Evolutionary conservation across 106 monocot species (phyloP), one percentile per base, ranked within the genome.

Genomic region (Phalaenopsis aphrodite): DNA sequence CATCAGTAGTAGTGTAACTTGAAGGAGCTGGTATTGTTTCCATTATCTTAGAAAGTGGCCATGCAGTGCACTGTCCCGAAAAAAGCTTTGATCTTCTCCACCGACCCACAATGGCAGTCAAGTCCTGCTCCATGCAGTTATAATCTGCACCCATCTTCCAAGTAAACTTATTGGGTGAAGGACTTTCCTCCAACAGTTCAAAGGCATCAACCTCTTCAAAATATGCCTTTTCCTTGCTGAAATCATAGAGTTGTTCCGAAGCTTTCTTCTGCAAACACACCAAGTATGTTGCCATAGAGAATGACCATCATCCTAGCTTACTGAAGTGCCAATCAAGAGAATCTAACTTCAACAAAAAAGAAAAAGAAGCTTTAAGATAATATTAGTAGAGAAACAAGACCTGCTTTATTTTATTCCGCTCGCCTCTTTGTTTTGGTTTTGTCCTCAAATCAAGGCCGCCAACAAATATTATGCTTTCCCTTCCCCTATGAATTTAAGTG

Each of bases 171-270:
- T 85, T 89, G 37, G 98, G 93, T 0, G 98, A 95, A 75, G 98
- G 98, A 42, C 91, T 91, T 79, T 99, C 98, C 48, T 93, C 94
- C 47, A 89, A 49, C 24, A 99, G 83, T 78, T 99, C 98, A 82
- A 91, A 87, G 41, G 92, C 81, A 74, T 99, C 98, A 36, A 99
- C 91, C 84, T 99, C 94, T 77, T 88, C 69, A 78, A 99, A 99
- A 78, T 99, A 99, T 9, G 89, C 88, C 84, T 86, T 86, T 84
- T 95, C 92, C 83, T 87, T 91, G 46, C 36, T 75, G 71, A 99
- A 87, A 81, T 99, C 93, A 6, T 85, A 84, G 56, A 75, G 85
- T 41, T 65, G 67, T 23, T 73, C 81, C 19, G 15, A 79, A 76
- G 58, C 47, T 85, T 83, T 95, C 77, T 88, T 93, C 93, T 99